Evolutionary conservation across 2,329 filamentous ascomycete species (phyloP), one percentile per base, ranked within the genome.

Genomic region (Dactylellina leptospora): DNA sequence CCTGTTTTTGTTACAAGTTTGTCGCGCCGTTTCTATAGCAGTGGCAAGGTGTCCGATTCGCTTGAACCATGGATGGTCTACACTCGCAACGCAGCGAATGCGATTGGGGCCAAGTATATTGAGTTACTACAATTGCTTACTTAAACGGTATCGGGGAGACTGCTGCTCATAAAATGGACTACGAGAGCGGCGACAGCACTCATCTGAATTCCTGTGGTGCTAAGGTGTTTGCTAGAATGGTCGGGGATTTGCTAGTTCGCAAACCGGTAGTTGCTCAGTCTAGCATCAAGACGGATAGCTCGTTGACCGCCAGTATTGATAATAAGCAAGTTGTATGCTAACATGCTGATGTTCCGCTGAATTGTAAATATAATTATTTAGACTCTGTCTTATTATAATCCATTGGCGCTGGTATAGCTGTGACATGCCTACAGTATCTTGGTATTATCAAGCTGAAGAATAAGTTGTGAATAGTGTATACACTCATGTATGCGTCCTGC

Each of bases 11-110:
- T 62, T 0, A 62, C 47, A 2, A 62, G 58, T 54, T 20, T 62
- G 13, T 62, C 58, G 8, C 47, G 47, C 11, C 36, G 58, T 23
- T 25, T 22, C 3, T 62, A 38, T 16, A 45, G 25, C 4, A 36
- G 36, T 16, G 58, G 58, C 9, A 45, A 44, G 20, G 36, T 62
- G 5, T 62, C 58, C 1, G 58, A 62, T 23, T 28, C 23, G 1
- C 45, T 62, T 11, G 58, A 62, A 47, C 33, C 58, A 16, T 62
- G 58, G 58, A 62, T 62, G 47, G 47, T 62, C 6, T 62, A 62
- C 16, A 62, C 58, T 3, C 36, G 58, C 11, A 36, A 22, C 20
- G 58, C 58, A 3, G 58, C 58, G 23, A 62, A 54, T 36, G 33
- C 47, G 11, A 62, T 62, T 13, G 58, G 58, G 9, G 58, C 36